A percentile compares a stretch with the other conserved stretches of the same genome.
phyloP scores from a whole-genome alignment of 768 basidiomycete genomes.

The Panaeolus cyanescens region DNA sequence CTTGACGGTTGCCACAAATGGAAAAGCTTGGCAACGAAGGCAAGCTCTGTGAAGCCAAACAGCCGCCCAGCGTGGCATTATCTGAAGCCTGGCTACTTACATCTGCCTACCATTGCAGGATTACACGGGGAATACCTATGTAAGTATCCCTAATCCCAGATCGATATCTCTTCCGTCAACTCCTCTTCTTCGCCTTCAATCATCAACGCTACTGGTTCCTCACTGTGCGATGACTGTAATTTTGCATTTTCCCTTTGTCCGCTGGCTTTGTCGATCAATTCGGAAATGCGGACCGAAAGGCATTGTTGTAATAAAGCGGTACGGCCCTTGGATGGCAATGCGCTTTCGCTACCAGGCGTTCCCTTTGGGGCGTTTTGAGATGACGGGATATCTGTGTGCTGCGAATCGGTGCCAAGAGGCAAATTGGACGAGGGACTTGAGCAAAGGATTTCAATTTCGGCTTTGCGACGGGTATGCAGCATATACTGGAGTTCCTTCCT shows the following conservation, averaged over 20 bases:
- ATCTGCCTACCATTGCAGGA: too few species aligned
- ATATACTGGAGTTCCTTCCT: conserved; percentile 84
- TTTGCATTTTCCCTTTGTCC: not conserved
- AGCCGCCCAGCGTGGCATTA: too few species aligned
- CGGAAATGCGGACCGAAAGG: not conserved
- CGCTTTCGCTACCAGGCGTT: not conserved
- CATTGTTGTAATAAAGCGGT: not conserved
- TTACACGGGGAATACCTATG: too few species aligned
- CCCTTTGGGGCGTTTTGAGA: not conserved
- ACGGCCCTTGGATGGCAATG: not conserved
- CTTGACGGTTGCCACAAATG: too few species aligned
- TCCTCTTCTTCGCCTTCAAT: too few species aligned
- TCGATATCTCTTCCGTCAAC: too few species aligned
- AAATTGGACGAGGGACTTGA: not conserved
- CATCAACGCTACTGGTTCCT: not conserved
- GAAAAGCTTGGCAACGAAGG: too few species aligned
- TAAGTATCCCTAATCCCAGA: too few species aligned
- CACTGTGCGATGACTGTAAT: not conserved
- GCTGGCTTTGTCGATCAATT: not conserved
- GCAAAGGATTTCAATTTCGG: conserved; percentile 81
- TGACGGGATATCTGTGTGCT: not conserved
- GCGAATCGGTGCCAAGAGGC: not conserved
- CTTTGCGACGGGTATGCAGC: conserved; percentile 82
- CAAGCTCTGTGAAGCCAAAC: too few species aligned
- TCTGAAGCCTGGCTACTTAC: too few species aligned